phyloP scores from a whole-genome alignment of 495 filamentous ascomycete species.

The Aspergillus conjunctus region DNA sequence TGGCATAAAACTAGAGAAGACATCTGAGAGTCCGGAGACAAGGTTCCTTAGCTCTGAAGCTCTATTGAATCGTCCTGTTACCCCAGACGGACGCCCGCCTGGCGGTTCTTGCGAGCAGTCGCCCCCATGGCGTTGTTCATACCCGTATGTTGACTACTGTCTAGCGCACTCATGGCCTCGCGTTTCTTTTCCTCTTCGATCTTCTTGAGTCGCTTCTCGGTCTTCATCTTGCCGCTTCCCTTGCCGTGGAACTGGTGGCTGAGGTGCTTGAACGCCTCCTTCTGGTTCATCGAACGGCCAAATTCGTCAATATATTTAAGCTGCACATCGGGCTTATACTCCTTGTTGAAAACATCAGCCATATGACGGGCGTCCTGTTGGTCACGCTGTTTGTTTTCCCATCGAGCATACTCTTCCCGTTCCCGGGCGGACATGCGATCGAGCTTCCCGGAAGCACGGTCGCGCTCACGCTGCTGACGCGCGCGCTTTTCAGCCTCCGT shows the following conservation, averaged over 20 bases:
- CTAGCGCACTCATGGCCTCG: constrained; percentile 76
- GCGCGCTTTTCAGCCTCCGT: constrained; percentile 75
- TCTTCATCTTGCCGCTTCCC: constrained; percentile 96
- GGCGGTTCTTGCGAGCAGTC: constrained; percentile 76
- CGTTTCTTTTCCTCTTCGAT: constrained; percentile 92
- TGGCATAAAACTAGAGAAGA: not conserved
- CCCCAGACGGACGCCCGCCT: constrained; percentile 85
- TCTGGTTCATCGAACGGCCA: constrained; percentile 81
- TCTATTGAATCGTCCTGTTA: constrained; percentile 33
- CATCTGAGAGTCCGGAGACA: not conserved
- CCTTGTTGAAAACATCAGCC: constrained; percentile 78
- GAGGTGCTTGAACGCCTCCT: constrained; percentile 95
- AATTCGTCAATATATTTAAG: constrained; percentile 88
- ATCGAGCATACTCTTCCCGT: constrained; percentile 83
- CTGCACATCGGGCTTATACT: constrained; percentile 88
- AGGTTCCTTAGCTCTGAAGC: not conserved
- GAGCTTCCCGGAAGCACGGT: constrained; percentile 76
- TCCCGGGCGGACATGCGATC: constrained; percentile 87
- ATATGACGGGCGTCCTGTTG: constrained; percentile 76
- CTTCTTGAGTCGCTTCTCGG: constrained; percentile 94
- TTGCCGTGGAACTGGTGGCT: constrained; percentile 98
- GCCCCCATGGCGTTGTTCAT: constrained; percentile 77
- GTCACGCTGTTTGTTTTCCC: constrained; percentile 85
- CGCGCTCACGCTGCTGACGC: constrained; percentile 81
- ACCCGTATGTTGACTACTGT: constrained; percentile 78